phyloP scores from a whole-genome alignment of 306 rosid species.

The Quercus variabilis region DNA sequence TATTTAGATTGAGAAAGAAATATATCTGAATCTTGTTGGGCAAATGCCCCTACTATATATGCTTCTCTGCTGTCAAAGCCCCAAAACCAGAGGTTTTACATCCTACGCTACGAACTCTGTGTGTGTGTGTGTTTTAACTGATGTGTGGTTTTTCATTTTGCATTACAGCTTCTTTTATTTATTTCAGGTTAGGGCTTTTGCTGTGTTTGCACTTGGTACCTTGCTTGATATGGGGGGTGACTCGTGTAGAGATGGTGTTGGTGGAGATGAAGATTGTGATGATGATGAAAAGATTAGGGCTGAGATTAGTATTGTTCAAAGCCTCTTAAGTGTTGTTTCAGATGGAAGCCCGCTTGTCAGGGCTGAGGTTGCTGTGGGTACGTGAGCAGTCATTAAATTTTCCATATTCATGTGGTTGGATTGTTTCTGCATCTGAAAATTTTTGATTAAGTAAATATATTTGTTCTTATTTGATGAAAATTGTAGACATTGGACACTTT shows the following conservation, averaged over 20 bases:
- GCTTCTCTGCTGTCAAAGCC: slow-evolving; percentile 72
- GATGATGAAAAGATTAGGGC: slow-evolving; percentile 83
- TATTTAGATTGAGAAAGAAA: no score
- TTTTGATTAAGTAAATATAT: background rate
- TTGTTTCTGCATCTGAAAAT: background rate
- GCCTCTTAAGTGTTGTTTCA: slow-evolving; percentile 74
- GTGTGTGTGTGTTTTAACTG: slow-evolving; percentile 1
- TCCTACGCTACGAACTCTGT: slow-evolving; percentile 15
- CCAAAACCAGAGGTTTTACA: slow-evolving; percentile 84
- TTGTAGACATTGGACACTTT: background rate
- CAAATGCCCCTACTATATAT: slow-evolving; percentile 69
- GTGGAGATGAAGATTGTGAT: slow-evolving; percentile 80
- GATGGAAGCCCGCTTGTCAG: slow-evolving; percentile 99
- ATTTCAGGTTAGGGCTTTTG: slow-evolving; percentile 93
- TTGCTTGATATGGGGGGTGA: slow-evolving; percentile 82
- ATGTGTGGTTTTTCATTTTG: background rate
- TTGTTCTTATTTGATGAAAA: slow-evolving; percentile 3
- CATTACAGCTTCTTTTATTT: slow-evolving; percentile 17
- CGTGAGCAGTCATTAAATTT: slow-evolving; percentile 36
- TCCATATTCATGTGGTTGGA: slow-evolving; percentile 8
- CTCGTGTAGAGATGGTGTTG: slow-evolving; percentile 63
- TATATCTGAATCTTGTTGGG: background rate
- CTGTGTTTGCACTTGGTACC: slow-evolving; percentile 90
- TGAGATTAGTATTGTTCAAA: slow-evolving; percentile 77
- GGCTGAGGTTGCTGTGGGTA: slow-evolving; percentile 98